These are phyloP conservation scores for Ehretia macrophylla DNA, from an alignment of 257 asterid species.

Conservation along the genomic window DNA sequence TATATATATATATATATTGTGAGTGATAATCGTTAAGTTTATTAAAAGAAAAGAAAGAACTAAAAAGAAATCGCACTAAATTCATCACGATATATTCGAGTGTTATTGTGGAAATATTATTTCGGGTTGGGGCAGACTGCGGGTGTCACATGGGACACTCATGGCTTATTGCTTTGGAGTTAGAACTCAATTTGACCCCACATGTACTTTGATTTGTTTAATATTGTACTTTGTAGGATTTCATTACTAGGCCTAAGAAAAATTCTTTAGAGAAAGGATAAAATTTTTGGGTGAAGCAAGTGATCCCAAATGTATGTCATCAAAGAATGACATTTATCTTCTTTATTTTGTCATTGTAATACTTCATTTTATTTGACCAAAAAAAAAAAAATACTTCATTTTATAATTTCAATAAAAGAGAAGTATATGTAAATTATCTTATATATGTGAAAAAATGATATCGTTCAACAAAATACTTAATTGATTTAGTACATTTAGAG, in stretches of 20 bases:
- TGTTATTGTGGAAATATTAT: background rate
- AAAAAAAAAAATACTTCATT: no score
- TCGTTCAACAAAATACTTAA: no score
- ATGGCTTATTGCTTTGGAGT: constrained; percentile 27
- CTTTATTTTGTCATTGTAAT: no score
- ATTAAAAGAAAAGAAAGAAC: background rate
- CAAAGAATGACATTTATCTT: background rate
- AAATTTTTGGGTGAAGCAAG: no score
- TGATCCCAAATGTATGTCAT: background rate
- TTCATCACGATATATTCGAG: background rate
- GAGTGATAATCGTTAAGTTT: no score
- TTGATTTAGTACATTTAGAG: no score
- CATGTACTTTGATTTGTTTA: constrained; percentile 9
- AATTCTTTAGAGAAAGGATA: background rate
- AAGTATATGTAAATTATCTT: no score
- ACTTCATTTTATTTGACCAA: no score
- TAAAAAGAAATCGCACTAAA: background rate
- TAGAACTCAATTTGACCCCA: constrained; percentile 20
- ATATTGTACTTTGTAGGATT: background rate
- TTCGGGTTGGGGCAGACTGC: constrained; percentile 6
- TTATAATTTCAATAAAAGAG: no score
- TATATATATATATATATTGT: no score
- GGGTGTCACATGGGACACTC: constrained; percentile 50
- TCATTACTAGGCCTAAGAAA: no score
- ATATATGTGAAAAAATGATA: no score